Evolutionary conservation across 257 asterid genomes (phyloP), one percentile per base, ranked within the genome.

Genomic region (Gentiana macrophylla): DNA sequence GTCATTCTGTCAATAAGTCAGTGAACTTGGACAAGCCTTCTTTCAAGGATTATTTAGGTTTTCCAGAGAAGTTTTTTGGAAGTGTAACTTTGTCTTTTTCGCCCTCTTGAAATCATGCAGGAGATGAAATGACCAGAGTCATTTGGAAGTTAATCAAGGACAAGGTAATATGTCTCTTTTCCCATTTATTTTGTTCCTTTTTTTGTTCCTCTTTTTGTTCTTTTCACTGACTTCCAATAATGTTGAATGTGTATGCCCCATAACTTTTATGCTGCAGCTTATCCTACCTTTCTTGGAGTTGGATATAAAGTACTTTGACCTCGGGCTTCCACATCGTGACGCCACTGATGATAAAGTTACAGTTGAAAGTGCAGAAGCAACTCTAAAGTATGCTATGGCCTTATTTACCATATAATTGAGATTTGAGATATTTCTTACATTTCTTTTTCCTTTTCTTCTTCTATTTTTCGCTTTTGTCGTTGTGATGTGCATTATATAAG

Each of bases 81-180:
- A 41, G 9, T 0, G 9, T 41, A 4, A 41, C 8, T 41, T 41
- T 52, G 50, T 10, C 9, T 33, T 15, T 48, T 35, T n/a, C 1
- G 5, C 32, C 70, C 51, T 44, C 62, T 70, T 43, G 56, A 50
- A 24, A 10, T 52, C 50, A 48, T 72, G 70, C 84, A 92, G 99
- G 99, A 54, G 99, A 92, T 76, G 99, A 92, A 79, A 92, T 92
- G 99, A 92, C 99, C 57, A 79, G 97, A 71, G 97, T 92, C 63
- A 86, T 92, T 58, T 92, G 99, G 99, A 62, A 77, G 68, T 77
- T 73, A 62, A 92, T 92, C 74, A 92, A 92, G 74, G 97, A 84
- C 72, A 92, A 92, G 95, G 99, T 89, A 68, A 65, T 49, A 13
- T 24, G 24, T 24, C 24, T 43, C 44, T 51, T 54, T 63, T 49